These are phyloP conservation scores for Bidens hawaiensis DNA, from an alignment of 140 eudicot genomes.

Conservation along the genomic window DNA sequence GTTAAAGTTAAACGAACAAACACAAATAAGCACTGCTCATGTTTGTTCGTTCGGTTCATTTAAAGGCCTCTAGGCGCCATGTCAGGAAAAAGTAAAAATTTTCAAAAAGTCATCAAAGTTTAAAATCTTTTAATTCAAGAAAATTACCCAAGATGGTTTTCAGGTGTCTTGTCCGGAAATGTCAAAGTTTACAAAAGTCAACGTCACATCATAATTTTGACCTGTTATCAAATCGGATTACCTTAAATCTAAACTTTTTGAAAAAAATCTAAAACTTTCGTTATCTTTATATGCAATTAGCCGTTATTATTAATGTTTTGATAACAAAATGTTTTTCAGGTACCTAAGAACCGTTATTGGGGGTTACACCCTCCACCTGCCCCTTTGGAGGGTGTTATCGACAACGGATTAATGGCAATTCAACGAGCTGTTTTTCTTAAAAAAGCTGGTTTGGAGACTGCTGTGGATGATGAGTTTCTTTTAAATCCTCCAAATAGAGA, in stretches of 20 bases:
- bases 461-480: constrained; percentile 72
- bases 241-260: background rate
- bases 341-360: constrained; percentile 94
- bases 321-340: constrained; percentile 44
- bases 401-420: constrained; percentile 81
- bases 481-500: constrained; percentile 72
- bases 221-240: background rate
- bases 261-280: background rate
- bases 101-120: too few species aligned
- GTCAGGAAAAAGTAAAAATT: too few species aligned
- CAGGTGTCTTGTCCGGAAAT: background rate
- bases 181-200: background rate
- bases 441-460: constrained; percentile 92
- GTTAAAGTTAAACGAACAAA: too few species aligned
- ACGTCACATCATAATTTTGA: background rate
- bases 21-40: too few species aligned
- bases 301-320: background rate
- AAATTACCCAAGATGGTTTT: background rate
- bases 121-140: background rate
- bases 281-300: background rate
- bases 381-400: constrained; percentile 80
- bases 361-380: constrained; percentile 98
- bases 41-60: too few species aligned
- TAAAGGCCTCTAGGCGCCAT: too few species aligned
- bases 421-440: constrained; percentile 85